A percentile compares a stretch with the other conserved stretches of the same genome.
Evolutionary conservation across 345 rosid genomes (phyloP).

Genomic region (Draba incana): DNA sequence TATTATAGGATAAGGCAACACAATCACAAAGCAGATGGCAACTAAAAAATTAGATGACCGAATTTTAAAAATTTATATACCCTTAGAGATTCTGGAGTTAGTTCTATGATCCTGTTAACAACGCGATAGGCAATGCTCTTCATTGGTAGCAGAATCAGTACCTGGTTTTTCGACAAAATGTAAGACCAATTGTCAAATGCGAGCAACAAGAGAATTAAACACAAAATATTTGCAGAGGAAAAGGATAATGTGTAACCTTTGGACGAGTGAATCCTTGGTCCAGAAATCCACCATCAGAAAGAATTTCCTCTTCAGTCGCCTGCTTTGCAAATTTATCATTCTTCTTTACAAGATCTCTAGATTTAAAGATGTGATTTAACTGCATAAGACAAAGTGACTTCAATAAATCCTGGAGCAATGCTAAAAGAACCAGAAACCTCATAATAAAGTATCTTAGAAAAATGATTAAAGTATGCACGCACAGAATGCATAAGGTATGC

Average conservation of each 20-base stretch:
- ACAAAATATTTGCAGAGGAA: conserved; percentile 15
- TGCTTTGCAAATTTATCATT: conserved; percentile 76
- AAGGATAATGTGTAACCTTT: conserved; percentile 57
- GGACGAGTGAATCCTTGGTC: conserved; percentile 99
- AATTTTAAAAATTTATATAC: conserved; percentile 42
- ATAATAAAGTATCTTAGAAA: conserved; percentile 20
- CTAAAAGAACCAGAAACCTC: conserved; percentile 10
- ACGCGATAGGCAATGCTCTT: conserved; percentile 70
- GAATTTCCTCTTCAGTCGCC: conserved; percentile 50
- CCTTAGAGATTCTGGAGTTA: conserved; percentile 74
- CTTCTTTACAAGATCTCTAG: conserved; percentile 73
- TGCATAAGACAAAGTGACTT: conserved; percentile 50
- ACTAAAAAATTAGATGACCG: neutral
- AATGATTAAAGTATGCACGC: conserved; percentile 41
- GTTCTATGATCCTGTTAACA: conserved; percentile 72
- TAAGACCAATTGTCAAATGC: conserved; percentile 18
- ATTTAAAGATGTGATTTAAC: conserved; percentile 86
- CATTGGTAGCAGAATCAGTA: conserved; percentile 77
- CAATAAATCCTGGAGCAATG: conserved; percentile 31
- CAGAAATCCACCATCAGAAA: conserved; percentile 60
- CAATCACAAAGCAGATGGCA: conserved; percentile 9
- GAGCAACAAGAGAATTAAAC: conserved; percentile 6
- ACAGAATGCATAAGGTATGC: conserved; percentile 92
- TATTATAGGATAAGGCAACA: conserved; percentile 13
- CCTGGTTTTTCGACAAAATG: conserved; percentile 47